Base-by-base conservation (phyloP, 192 early-diverging fungal genomes). In the Umbelopsis sp. region DNA sequence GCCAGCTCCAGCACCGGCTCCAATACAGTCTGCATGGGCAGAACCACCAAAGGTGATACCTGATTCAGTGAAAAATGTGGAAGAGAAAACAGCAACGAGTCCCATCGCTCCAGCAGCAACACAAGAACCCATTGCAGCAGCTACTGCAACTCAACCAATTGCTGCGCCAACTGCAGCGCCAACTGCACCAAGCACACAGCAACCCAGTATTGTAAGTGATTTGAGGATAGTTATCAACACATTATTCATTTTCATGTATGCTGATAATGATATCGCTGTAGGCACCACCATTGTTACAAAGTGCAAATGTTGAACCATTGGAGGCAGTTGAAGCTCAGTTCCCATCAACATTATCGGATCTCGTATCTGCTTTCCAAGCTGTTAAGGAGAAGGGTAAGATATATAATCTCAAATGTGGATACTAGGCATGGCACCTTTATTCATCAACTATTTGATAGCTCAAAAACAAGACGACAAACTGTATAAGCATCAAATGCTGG, bases 401-500 rank as follows among this genome's bases (percentile, higher is more conserved):
- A 9, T 12, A 18, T 21, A 25, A 30, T 3, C 16, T 33, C 11
- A 18, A 13, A 16, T n/a, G 16, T 35, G 4, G 18, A 37, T 61
- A 18, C 23, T 37, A 46, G 37, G 5, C 37, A 41, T 47, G 45
- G 22, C 21, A 15, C 35, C 12, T 45, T 16, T 5, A 7, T 78
- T 55, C 48, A 41, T 41, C 37, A 41, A 4, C 0, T 6, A n/a
- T 41, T 41, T 37, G 41, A 53, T 71, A 67, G 80, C 73, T 37
- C 45, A 78, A 67, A 73, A 75, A 21, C 83, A 81, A 69, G 86
- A 86, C 18, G 73, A 84, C 50, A 75, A 66, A 18, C 70, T 81
- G 65, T 85, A 85, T 74, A 77, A 70, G 15, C 78, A 82, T 68
- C 82, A 91, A 75, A 90, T 98, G 94, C 77, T 97, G 35, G 94